phyloP scores from a whole-genome alignment of 768 basidiomycete species.

The Mrakia gelida region DNA sequence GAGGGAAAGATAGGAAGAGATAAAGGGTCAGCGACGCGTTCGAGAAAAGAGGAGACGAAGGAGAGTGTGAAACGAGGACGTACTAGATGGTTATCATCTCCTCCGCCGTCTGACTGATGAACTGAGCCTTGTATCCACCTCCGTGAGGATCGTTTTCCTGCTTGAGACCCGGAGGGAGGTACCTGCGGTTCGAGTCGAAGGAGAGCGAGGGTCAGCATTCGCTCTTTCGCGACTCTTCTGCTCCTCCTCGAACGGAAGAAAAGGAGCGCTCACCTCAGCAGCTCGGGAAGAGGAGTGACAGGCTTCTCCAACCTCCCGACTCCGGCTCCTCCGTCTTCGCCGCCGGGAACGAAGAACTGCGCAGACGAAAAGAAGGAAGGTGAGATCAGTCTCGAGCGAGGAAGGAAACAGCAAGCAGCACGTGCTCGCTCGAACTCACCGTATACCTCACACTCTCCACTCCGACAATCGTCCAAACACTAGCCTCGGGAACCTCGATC shows the following conservation, averaged over 20 bases:
- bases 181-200: neutral
- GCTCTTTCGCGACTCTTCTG: neutral
- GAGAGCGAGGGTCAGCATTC: neutral
- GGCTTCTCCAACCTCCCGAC: neutral
- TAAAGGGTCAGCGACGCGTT: neutral
- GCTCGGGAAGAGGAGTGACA: slow-evolving; percentile 11
- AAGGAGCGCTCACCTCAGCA: neutral
- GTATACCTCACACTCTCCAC: slow-evolving; percentile 25
- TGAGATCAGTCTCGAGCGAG: no score
- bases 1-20: neutral
- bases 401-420: no score
- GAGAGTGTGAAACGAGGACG: neutral
- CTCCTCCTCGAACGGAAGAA: neutral
- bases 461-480: slow-evolving; percentile 27
- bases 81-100: slow-evolving; percentile 27
- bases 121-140: slow-evolving; percentile 11
- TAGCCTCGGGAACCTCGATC: slow-evolving; percentile 17
- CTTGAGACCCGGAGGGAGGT: neutral
- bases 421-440: no score
- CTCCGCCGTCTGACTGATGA: neutral
- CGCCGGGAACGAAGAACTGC: slow-evolving; percentile 2
- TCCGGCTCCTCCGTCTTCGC: neutral
- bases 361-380: no score
- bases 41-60: neutral
- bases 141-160: neutral